These are phyloP conservation scores for Austroboletus novae-zelandiae DNA, from an alignment of 1,284 basidiomycete genomes.

Conservation along the genomic window DNA sequence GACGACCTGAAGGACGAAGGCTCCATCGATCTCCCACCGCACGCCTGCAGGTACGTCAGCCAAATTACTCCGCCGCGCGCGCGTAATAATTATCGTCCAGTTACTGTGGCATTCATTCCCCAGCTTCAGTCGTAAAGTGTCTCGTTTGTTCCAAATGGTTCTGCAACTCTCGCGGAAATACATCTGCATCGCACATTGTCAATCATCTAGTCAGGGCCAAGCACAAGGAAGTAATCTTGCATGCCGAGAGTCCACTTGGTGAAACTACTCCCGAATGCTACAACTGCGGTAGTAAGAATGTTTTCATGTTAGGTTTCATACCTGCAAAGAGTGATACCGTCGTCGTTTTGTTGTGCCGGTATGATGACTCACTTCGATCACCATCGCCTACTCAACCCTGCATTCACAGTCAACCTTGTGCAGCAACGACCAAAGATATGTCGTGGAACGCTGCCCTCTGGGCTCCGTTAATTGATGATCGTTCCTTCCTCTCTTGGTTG, in stretches of 20 bases:
- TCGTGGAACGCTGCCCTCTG: slow-evolving; percentile 98
- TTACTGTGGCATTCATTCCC: slow-evolving; percentile 99
- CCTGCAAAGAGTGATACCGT: slow-evolving; percentile 99
- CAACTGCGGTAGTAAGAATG: slow-evolving; percentile 99
- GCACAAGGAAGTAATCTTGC: slow-evolving; percentile 97
- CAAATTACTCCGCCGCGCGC: not conserved
- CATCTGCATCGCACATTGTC: slow-evolving; percentile 97
- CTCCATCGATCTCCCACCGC: slow-evolving; percentile 79
- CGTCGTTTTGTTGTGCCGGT: slow-evolving; percentile 97
- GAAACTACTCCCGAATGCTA: slow-evolving; percentile 99
- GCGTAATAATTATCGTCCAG: slow-evolving; percentile 40
- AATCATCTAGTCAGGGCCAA: slow-evolving; percentile 98
- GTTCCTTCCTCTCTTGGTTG: slow-evolving; percentile 97
- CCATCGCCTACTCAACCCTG: slow-evolving; percentile 6
- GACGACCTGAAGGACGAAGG: slow-evolving; percentile 88
- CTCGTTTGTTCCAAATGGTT: slow-evolving; percentile 98
- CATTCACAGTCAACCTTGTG: slow-evolving; percentile 85
- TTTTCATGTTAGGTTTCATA: slow-evolving; percentile 99
- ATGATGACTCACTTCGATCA: slow-evolving; percentile 29
- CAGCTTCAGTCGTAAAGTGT: slow-evolving; percentile 96
- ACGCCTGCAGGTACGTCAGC: slow-evolving; percentile 85
- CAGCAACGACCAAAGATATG: slow-evolving; percentile 95
- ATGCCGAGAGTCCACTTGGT: slow-evolving; percentile 92
- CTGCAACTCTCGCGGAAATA: slow-evolving; percentile 98
- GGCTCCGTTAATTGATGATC: slow-evolving; percentile 98